Percentiles rank a stretch among this genome's conserved stretches.
Evolutionary conservation across 73 alveolate genomes (phyloP).

Genomic region (Paramecium bursaria): DNA sequence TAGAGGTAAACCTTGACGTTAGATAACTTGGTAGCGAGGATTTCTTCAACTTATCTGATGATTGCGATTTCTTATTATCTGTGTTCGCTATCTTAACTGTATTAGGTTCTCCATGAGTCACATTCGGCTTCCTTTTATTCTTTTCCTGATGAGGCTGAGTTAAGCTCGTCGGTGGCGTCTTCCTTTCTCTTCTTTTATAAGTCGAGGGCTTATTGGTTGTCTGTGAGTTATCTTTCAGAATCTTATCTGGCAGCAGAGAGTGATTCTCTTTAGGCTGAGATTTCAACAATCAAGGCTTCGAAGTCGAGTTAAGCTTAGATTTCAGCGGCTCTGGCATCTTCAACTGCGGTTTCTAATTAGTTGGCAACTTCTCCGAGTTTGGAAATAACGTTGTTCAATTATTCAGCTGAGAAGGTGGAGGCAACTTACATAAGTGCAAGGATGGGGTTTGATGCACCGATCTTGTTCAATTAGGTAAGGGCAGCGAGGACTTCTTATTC

Average conservation of each 20-base stretch:
- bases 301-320: conserved; percentile 55
- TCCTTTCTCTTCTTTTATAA: conserved; percentile 71
- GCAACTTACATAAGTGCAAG: conserved; percentile 70
- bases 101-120: conserved; percentile 69
- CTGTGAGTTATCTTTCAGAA: conserved; percentile 63
- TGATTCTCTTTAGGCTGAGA: conserved; percentile 67
- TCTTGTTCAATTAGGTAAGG: conserved; percentile 55
- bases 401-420: conserved; percentile 70
- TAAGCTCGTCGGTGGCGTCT: conserved; percentile 67
- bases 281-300: conserved; percentile 60
- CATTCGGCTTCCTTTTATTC: conserved; percentile 72
- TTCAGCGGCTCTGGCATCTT: conserved; percentile 47
- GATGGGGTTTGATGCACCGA: conserved; percentile 62
- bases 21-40: conserved; percentile 59
- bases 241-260: conserved; percentile 69
- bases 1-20: conserved; percentile 60
- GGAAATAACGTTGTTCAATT: conserved; percentile 62
- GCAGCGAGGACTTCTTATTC: conserved; percentile 64
- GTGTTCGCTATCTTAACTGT: conserved; percentile 61
- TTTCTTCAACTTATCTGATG: conserved; percentile 64
- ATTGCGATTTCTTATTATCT: conserved; percentile 62
- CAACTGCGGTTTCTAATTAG: conserved; percentile 41
- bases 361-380: conserved; percentile 56
- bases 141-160: conserved; percentile 70
- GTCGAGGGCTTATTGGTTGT: conserved; percentile 63